Evolutionary conservation across 208 protist genomes (phyloP).

Genomic region (Trypanosoma cruzi): DNA sequence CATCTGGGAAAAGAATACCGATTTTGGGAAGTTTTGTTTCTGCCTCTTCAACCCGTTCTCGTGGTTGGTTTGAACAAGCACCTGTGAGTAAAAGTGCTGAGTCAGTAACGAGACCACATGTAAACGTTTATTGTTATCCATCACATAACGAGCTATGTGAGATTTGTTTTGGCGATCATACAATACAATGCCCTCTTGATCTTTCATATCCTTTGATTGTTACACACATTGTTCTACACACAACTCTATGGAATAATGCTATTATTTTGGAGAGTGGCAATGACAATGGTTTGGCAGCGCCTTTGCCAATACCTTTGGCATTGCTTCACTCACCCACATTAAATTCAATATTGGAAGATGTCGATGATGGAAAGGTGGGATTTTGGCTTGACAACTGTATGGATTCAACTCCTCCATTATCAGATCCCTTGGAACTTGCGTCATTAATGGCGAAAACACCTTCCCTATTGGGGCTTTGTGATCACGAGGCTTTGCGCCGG

Average conservation of each 20-base stretch:
- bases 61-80: constrained; percentile 83
- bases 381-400: constrained; percentile 78
- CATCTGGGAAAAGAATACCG: constrained; percentile 30
- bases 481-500: constrained; percentile 38
- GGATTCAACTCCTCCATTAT: constrained; percentile 35
- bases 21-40: constrained; percentile 31
- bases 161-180: constrained; percentile 29
- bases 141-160: constrained; percentile 47
- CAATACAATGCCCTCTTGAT: constrained; percentile 77
- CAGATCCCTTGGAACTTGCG: constrained; percentile 53
- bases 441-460: constrained; percentile 44
- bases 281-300: constrained; percentile 20
- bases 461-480: constrained; percentile 50
- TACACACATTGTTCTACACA: constrained; percentile 72
- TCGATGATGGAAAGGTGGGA: constrained; percentile 36
- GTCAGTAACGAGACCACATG: constrained; percentile 42
- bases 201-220: constrained; percentile 78
- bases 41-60: constrained; percentile 47
- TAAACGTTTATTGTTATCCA: constrained; percentile 63
- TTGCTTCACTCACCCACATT: constrained; percentile 66
- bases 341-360: constrained; percentile 44
- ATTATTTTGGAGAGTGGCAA: constrained; percentile 62
- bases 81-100: constrained; percentile 34
- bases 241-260: constrained; percentile 74
- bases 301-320: constrained; percentile 52